Evolutionary conservation across 345 rosid species (phyloP), one percentile per base, ranked within the genome.

Genomic region (Citrus trifoliata): DNA sequence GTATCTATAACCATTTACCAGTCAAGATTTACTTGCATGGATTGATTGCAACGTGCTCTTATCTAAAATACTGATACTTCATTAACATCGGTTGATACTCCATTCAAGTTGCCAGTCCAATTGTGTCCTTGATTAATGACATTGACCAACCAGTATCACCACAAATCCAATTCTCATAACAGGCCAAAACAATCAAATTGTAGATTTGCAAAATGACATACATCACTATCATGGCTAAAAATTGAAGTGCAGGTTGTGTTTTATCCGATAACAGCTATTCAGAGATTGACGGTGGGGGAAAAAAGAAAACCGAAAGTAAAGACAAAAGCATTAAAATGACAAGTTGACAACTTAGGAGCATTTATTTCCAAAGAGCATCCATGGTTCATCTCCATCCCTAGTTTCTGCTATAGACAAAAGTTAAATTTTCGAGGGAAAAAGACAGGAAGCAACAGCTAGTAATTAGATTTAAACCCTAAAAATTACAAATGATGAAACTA

Each of bases 301-400:
- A 74, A 71, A 25, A 42, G 6, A 63, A 16, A 74, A 71, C 74
- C 73, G 42, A 38, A 35, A 55, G 67, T 60, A 70, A 64, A 66
- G 78, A 76, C 81, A 25, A 73, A 73, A 42, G 5, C 4, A 21
- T 42, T 22, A 67, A 62, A 78, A 16, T 51, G 66, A 58, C 69
- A 37, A 68, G 38, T 42, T 51, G 66, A 58, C 69, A 37, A 68
- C 51, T 42, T 72, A 66, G 62, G 56, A 35, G 51, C 84, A 82
- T 82, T 85, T 87, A 80, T 82, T 87, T 70, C 81, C 51, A 55
- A 62, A 60, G 73, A 74, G 65, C 75, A 75, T 59, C 78, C 86
- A 76, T 10, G 21, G 79, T 73, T 70, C 79, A 62, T 77, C 37
- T 46, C 13, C 51, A 13, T 46, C 51, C 51, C 18, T 3, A 12